A percentile compares a stretch with the other conserved stretches of the same genome.
phyloP scores from a whole-genome alignment of 2,329 filamentous ascomycete genomes.

The Fonsecaea nubica region DNA sequence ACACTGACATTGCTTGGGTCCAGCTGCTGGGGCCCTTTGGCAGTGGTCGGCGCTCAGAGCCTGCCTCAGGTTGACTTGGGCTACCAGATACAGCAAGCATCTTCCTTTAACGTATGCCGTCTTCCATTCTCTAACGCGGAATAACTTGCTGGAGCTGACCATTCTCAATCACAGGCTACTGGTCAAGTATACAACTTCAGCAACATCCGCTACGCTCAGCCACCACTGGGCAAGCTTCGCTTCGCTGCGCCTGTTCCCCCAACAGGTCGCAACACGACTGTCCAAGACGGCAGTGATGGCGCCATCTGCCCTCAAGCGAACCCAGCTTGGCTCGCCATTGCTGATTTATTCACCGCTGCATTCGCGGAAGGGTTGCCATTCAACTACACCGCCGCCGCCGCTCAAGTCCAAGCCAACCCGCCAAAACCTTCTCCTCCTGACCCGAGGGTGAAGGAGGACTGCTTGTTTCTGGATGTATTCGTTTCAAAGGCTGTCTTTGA shows the following conservation, averaged over 20 bases:
- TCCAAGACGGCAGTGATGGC: constrained; percentile 54
- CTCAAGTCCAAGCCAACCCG: not conserved
- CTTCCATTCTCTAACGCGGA: not conserved
- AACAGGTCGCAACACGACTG: constrained; percentile 49
- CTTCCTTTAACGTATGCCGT: constrained; percentile 34
- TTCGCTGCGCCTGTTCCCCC: constrained; percentile 58
- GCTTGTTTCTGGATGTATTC: constrained; percentile 47
- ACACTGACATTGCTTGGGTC: not conserved
- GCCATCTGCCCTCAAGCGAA: constrained; percentile 53
- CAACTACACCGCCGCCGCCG: constrained; percentile 8
- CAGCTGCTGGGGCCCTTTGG: not conserved
- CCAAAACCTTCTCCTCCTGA: constrained; percentile 40
- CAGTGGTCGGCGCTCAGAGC: not conserved
- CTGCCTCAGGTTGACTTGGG: constrained; percentile 56
- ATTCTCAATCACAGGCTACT: not conserved
- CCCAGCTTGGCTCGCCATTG: constrained; percentile 53
- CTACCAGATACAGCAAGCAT: constrained; percentile 59
- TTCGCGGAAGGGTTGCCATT: constrained; percentile 38
- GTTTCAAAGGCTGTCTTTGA: constrained; percentile 45
- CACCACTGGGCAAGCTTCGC: constrained; percentile 58
- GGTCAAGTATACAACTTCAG: constrained; percentile 59
- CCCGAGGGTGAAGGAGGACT: constrained; percentile 45
- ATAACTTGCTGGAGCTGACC: constrained; percentile 40
- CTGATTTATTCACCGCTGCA: constrained; percentile 44
- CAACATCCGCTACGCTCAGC: constrained; percentile 63